Conservation (phyloP, 441 rosid species). For the Pelargonium hybrid region DNA sequence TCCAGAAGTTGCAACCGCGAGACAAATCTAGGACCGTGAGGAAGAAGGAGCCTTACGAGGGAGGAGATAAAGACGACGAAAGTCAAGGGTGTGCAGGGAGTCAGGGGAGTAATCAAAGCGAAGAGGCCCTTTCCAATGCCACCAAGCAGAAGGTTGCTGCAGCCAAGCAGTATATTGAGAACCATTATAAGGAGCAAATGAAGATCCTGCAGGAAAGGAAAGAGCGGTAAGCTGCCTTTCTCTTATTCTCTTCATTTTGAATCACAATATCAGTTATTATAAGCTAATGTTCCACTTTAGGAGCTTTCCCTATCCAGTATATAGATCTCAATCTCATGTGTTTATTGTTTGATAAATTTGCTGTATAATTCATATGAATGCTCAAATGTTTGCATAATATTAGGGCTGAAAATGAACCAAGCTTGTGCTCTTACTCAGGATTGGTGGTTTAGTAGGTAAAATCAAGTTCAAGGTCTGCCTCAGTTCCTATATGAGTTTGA, state of each 20-base stretch:
- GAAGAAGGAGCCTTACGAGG: conserved; percentile 32
- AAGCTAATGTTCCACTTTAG: too few relatives aligned
- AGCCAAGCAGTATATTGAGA: conserved; percentile 86
- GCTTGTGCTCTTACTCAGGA: too few relatives aligned
- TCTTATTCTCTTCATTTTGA: neutral
- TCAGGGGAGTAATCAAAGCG: conserved; percentile 16
- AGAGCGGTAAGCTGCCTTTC: conserved; percentile 42
- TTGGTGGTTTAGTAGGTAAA: too few relatives aligned
- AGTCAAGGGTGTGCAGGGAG: neutral
- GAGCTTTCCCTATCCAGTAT: neutral
- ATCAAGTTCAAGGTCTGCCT: too few relatives aligned
- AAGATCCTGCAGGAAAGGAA: conserved; percentile 78
- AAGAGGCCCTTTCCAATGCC: conserved; percentile 48
- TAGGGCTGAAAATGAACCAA: too few relatives aligned
- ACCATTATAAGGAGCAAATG: conserved; percentile 94
- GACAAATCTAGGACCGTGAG: conserved; percentile 41
- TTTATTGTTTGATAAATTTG: too few relatives aligned
- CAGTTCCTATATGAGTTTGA: too few relatives aligned
- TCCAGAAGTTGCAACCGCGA: conserved; percentile 70
- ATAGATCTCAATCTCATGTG: too few relatives aligned
- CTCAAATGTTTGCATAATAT: too few relatives aligned
- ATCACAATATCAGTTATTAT: neutral
- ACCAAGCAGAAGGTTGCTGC: conserved; percentile 93
- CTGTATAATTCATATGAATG: too few relatives aligned
- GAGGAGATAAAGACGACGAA: neutral